These are phyloP conservation scores for Amanita muscaria DNA, from an alignment of 768 basidiomycete genomes.

Conservation along the genomic window DNA sequence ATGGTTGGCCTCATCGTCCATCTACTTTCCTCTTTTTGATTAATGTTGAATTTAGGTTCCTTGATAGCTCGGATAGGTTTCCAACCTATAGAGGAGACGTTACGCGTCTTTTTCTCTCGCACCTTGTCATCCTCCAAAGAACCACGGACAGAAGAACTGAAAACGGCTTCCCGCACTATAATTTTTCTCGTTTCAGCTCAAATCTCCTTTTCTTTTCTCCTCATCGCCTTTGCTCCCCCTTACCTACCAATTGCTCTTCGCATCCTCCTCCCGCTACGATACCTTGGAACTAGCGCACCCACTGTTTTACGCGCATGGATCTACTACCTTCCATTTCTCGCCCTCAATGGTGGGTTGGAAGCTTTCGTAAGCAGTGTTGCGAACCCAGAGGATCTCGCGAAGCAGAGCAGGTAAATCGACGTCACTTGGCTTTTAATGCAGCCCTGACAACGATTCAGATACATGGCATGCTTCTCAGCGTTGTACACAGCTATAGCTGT, in stretches of 20 bases:
- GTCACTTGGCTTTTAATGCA: background rate
- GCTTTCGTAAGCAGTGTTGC: conserved; percentile 84
- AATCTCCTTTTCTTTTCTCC: conserved; percentile 53
- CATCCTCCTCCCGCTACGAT: conserved; percentile 62
- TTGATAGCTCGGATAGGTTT: conserved; percentile 87
- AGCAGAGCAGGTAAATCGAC: conserved; percentile 52
- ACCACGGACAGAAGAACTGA: conserved; percentile 15
- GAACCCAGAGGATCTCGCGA: conserved; percentile 50
- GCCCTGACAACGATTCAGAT: conserved; percentile 25
- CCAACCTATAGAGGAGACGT: conserved; percentile 92
- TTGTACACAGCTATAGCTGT: conserved; percentile 54
- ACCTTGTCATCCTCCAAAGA: conserved; percentile 23
- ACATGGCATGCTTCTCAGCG: conserved; percentile 73
- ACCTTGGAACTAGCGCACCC: conserved; percentile 73
- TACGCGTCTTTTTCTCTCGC: conserved; percentile 83
- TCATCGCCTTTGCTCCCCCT: conserved; percentile 65
- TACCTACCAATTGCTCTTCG: conserved; percentile 65
- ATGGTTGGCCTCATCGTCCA: too few species aligned
- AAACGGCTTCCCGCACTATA: conserved; percentile 43
- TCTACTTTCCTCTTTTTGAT: too few species aligned
- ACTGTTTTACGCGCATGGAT: conserved; percentile 71
- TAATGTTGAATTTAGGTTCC: conserved; percentile 68
- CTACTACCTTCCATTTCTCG: conserved; percentile 84
- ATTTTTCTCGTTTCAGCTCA: conserved; percentile 58
- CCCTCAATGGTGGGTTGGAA: conserved; percentile 86